Base-by-base conservation (phyloP, 495 filamentous ascomycete species). In the Talaromyces adpressus region DNA sequence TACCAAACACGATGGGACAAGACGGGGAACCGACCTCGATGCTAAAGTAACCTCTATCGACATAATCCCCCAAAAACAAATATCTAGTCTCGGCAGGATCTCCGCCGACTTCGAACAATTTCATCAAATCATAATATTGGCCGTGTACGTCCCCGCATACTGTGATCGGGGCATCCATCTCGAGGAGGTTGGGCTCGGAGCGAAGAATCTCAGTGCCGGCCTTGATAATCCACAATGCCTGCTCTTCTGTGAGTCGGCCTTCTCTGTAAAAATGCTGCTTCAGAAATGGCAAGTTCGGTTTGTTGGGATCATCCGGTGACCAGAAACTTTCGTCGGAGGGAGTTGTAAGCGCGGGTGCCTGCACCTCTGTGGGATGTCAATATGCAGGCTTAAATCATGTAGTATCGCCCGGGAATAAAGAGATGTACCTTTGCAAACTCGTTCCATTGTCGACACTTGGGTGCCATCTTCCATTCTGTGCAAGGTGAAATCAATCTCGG, bases 81-180 rank as follows among this genome's bases (percentile, higher is more conserved):
- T 98, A 98, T 67, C 94, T 77, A 27, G 94, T 98, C 71, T 97
- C 94, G 51, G 93, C 88, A 27, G 94, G 94, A 72, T 98, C 95
- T 63, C 94, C 94, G 66, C 94, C 94, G 57, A 98, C 94, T 74
- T 98, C 94, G 74, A 98, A 98, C 23, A 98, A 83, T 81, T 98
- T 98, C 94, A 98, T 98, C 73, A 98, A 76, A 77, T 98, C 94
- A 70, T 96, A 98, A 76, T 97, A 98, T 78, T 98, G 94, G 62
- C 94, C 94, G 76, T 98, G 94, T 60, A 98, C 92, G 71, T 98
- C 94, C 70, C 94, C 94, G 71, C 94, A 98, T 39, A 98, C 94
- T n/a, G 94, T 98, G 73, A 98, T 98, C 29, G 94, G 94, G 32
- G 94, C 94, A 79, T 98, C 94, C 94, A 98, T 98, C 81, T 98